A percentile compares a stretch with the other conserved stretches of the same genome.
These are phyloP conservation scores for Berkeleyomyces basicola DNA, from an alignment of 2,329 filamentous ascomycete species.

Conservation along the genomic window DNA sequence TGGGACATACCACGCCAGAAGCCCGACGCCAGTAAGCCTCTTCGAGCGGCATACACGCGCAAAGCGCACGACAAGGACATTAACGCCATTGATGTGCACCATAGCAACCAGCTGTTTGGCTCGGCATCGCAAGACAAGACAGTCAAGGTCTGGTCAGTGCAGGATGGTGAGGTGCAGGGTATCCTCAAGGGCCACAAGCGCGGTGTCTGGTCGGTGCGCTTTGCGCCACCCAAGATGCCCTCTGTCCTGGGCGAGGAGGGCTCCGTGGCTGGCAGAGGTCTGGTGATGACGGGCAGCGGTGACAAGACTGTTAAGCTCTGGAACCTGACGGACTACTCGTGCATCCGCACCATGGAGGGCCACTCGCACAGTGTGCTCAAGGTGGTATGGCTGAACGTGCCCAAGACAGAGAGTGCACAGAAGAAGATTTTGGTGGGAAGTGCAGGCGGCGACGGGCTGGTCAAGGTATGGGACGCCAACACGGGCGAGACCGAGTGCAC, in stretches of 20 bases:
- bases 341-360: conserved; percentile 84
- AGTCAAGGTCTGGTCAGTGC: conserved; percentile 88
- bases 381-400: conserved; percentile 63
- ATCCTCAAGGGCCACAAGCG: conserved; percentile 84
- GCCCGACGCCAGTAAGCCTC: conserved; percentile 28
- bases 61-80: conserved; percentile 99
- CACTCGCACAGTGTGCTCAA: conserved; percentile 94
- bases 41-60: conserved; percentile 64
- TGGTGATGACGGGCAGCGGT: conserved; percentile 78
- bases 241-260: conserved; percentile 55
- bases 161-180: conserved; percentile 79
- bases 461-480: conserved; percentile 90
- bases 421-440: conserved; percentile 59
- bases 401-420: conserved; percentile 29
- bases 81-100: conserved; percentile 76
- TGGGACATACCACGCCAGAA: conserved; percentile 60
- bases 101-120: conserved; percentile 63
- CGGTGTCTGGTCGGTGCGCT: conserved; percentile 90
- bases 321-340: conserved; percentile 84
- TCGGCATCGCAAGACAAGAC: conserved; percentile 94
- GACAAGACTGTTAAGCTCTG: conserved; percentile 95
- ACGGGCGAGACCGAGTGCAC: conserved; percentile 75
- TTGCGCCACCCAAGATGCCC: conserved; percentile 65
- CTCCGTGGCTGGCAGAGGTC: conserved; percentile 57
- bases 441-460: conserved; percentile 81